Evolutionary conservation across 2,329 filamentous ascomycete species (phyloP), one percentile per base, ranked within the genome.

Genomic region (Verticillium nubilum): DNA sequence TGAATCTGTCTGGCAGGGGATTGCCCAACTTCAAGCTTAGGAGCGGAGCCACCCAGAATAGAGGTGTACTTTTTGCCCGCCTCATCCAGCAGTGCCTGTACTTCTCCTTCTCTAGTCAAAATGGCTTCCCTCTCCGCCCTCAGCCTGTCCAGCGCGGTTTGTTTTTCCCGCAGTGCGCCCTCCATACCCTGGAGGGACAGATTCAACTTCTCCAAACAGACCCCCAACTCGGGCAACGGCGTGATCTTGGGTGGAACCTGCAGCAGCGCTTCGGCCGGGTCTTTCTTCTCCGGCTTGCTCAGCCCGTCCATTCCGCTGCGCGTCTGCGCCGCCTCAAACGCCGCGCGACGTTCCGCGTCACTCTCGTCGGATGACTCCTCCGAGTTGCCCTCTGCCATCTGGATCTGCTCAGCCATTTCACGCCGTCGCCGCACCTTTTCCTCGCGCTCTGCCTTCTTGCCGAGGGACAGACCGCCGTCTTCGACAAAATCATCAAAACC

Each of bases 401-500:
- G 81, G 67, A 98, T 97, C 64, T 96, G 80, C 35, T 90, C 87
- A 0, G 87, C 89, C 84, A 97, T 97, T 66, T 92, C 87, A 59
- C 86, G 84, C 29, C 90, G 85, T 29, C 90, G 85, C 52, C 82
- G 83, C 58, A 80, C 81, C 55, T 83, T 78, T 0, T 85, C 88
- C 65, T 92, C 90, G 23, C 84, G 85, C 73, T 95, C 91, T 0
- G 92, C 92, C 62, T 89, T 90, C 62, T 83, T 86, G 33, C 92
- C 91, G 0, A 97, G 79, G 1, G 90, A 85, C 10, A 97, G 84
- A 7, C 86, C 85, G 9, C 90, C 92, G 69, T 97, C 91, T 47
- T 95, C 90, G 9, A 95, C 91, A 67, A 91, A 97, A 58, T 94
- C 89, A 61, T 98, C 94, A 66, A 96, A 98, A 0, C 92, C 93